Evolutionary conservation across 805 yeast genomes (phyloP).

Genomic region (Zygotorulaspora sp.): DNA sequence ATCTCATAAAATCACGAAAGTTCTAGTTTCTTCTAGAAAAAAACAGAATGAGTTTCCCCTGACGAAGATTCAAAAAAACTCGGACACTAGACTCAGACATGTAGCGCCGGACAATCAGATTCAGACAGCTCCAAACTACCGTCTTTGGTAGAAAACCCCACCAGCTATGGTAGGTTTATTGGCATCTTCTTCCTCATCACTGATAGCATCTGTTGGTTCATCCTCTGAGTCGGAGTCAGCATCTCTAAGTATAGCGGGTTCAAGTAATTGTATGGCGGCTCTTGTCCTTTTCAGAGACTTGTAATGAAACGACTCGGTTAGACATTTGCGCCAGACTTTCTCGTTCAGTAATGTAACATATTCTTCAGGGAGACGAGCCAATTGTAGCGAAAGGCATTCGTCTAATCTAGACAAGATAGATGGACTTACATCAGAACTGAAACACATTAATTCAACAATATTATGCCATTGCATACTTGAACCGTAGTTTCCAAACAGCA

Average conservation of each 20-base stretch:
- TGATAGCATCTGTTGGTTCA: conserved; percentile 18
- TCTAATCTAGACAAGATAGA: conserved; percentile 15
- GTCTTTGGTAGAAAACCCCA: conserved; percentile 15
- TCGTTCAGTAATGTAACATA: conserved; percentile 26
- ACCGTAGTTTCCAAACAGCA: conserved; percentile 58
- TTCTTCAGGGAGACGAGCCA: conserved; percentile 23
- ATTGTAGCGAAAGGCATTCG: conserved; percentile 18
- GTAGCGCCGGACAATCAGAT: neutral
- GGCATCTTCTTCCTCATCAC: conserved; percentile 17
- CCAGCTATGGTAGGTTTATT: conserved; percentile 19
- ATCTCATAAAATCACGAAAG: conserved; percentile 1
- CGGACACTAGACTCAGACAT: neutral
- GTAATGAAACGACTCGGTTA: conserved; percentile 17
- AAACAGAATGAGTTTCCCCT: neutral
- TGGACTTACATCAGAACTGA: conserved; percentile 15
- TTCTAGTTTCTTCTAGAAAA: conserved; percentile 5
- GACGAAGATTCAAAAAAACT: conserved; percentile 4
- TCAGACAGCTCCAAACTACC: no score
- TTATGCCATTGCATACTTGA: conserved; percentile 62
- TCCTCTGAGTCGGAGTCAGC: conserved; percentile 5
- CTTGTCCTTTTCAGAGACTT: conserved; percentile 4
- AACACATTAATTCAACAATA: conserved; percentile 39
- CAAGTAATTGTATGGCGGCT: conserved; percentile 3
- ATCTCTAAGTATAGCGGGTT: conserved; percentile 4
- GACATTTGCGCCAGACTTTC: conserved; percentile 19